Conservation (phyloP, 2,329 filamentous ascomycete species). For the Colletotrichum euphorbiae region DNA sequence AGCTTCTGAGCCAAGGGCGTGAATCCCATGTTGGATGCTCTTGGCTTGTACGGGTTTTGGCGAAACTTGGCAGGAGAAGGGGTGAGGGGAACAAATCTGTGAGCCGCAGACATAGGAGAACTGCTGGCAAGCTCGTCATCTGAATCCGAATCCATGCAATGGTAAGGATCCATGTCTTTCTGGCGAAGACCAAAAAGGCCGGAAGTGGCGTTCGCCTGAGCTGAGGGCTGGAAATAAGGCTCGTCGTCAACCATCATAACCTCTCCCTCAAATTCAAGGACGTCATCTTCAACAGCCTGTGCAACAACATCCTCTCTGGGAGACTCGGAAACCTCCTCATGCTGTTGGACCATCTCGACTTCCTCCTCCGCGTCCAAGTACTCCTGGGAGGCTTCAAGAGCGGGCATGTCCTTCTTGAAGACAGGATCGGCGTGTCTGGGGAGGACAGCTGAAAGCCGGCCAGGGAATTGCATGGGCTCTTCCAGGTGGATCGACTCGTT, state of each 20-base stretch:
- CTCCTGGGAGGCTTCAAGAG: constrained; percentile 40
- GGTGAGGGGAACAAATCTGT: constrained; percentile 52
- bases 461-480: constrained; percentile 56
- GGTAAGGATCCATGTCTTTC: constrained; percentile 59
- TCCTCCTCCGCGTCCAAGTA: constrained; percentile 1
- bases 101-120: constrained; percentile 41
- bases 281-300: constrained; percentile 19
- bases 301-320: constrained; percentile 14
- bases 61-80: constrained; percentile 52
- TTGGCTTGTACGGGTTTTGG: constrained; percentile 44
- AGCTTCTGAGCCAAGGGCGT: constrained; percentile 73
- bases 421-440: constrained; percentile 56
- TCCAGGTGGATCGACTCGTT: constrained; percentile 48
- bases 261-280: constrained; percentile 26
- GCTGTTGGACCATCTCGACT: background rate
- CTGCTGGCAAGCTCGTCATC: constrained; percentile 63
- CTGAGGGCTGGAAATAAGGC: constrained; percentile 45
- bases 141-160: constrained; percentile 62
- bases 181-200: constrained; percentile 59
- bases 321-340: constrained; percentile 31
- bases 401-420: constrained; percentile 49
- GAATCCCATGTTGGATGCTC: constrained; percentile 62
- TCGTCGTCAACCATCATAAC: constrained; percentile 41
- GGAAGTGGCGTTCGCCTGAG: constrained; percentile 42
- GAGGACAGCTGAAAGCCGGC: constrained; percentile 58